Conservation (phyloP, 2,329 filamentous ascomycete species). For the Allantophomopsis cytisporea region DNA sequence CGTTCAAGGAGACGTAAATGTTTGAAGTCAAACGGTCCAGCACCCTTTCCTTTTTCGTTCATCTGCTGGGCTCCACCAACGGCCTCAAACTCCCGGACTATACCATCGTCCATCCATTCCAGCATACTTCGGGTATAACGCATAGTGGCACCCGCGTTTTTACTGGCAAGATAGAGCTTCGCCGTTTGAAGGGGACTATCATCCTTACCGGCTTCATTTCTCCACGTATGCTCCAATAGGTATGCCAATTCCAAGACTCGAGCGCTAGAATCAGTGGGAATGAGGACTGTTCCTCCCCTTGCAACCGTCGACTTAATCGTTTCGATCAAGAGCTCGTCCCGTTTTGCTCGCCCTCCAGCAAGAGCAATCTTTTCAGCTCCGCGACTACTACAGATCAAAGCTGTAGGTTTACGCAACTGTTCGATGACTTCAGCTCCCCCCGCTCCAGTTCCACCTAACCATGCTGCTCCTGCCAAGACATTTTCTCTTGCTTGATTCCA, state of each 20-base stretch:
- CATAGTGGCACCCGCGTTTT: slow-evolving; percentile 78
- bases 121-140: slow-evolving; percentile 88
- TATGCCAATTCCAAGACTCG: slow-evolving; percentile 86
- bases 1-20: slow-evolving; percentile 75
- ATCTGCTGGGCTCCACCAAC: slow-evolving; percentile 33
- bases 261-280: slow-evolving; percentile 92
- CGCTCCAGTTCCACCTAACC: slow-evolving; percentile 70
- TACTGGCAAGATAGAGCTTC: slow-evolving; percentile 71
- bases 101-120: slow-evolving; percentile 97
- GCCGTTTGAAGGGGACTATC: slow-evolving; percentile 37
- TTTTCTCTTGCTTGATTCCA: slow-evolving; percentile 98
- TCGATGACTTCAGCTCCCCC: slow-evolving; percentile 87
- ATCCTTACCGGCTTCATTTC: slow-evolving; percentile 41
- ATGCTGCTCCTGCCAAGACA: slow-evolving; percentile 84
- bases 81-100: slow-evolving; percentile 82
- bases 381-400: slow-evolving; percentile 80
- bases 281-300: slow-evolving; percentile 79
- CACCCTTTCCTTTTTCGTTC: slow-evolving; percentile 30
- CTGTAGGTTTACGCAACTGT: slow-evolving; percentile 83
- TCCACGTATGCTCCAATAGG: slow-evolving; percentile 85
- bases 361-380: slow-evolving; percentile 61
- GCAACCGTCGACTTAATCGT: slow-evolving; percentile 68
- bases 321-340: slow-evolving; percentile 75
- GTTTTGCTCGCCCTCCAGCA: slow-evolving; percentile 59
- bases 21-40: slow-evolving; percentile 79